Percentiles rank a stretch among this genome's conserved stretches.
These are phyloP conservation scores for Termitomyces titanicus DNA, from an alignment of 768 basidiomycete genomes.

Conservation along the genomic window DNA sequence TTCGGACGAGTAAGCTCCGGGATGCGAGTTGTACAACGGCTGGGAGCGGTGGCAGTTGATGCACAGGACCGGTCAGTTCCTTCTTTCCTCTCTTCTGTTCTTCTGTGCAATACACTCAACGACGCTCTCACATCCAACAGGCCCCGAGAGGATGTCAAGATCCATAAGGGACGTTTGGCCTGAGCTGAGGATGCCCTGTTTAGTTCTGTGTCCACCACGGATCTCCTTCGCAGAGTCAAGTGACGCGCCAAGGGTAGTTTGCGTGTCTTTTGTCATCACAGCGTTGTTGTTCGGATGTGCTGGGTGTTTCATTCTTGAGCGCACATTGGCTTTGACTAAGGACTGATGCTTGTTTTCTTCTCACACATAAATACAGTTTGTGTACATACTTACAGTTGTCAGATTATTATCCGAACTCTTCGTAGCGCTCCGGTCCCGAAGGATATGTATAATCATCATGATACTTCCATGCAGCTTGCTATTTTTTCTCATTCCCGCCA, in stretches of 20 bases:
- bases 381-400: not conserved
- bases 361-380: not conserved
- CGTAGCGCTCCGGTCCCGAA: not conserved
- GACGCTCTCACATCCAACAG: slow-evolving; percentile 23
- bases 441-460: not conserved
- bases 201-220: not conserved
- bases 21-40: slow-evolving; percentile 87
- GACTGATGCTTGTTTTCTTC: not conserved
- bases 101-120: not conserved
- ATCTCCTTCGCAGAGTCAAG: not conserved
- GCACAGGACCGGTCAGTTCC: slow-evolving; percentile 73
- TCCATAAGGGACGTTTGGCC: slow-evolving; percentile 63
- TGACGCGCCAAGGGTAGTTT: not conserved
- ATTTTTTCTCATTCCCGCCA: not conserved
- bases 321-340: not conserved
- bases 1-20: slow-evolving; percentile 89
- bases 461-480: not conserved
- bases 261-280: not conserved
- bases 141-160: slow-evolving; percentile 82
- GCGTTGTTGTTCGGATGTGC: not conserved
- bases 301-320: not conserved
- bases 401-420: not conserved
- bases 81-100: not conserved
- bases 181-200: slow-evolving; percentile 18
- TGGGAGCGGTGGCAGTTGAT: slow-evolving; percentile 90